A percentile compares a stretch with the other conserved stretches of the same genome.
phyloP scores from a whole-genome alignment of 495 filamentous ascomycete species.

The Xylaria scruposa region DNA sequence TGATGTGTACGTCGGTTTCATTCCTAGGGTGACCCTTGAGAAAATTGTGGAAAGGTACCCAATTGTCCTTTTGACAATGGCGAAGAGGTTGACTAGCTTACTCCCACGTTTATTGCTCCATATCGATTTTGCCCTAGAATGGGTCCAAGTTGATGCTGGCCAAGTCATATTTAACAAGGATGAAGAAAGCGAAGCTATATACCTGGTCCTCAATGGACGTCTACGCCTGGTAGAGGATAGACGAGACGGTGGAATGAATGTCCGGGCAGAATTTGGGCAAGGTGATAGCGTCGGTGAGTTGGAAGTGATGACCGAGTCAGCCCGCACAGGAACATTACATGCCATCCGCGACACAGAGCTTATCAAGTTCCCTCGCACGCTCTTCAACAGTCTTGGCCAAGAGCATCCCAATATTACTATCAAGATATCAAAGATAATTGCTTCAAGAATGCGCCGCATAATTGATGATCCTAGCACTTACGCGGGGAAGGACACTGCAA shows the following conservation, averaged over 20 bases:
- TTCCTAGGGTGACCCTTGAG: conserved; percentile 85
- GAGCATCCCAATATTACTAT: conserved; percentile 99
- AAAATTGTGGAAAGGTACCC: conserved; percentile 91
- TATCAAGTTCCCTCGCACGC: conserved; percentile 91
- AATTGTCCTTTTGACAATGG: conserved; percentile 91
- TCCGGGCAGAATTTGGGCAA: conserved; percentile 92
- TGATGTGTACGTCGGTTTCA: conserved; percentile 96
- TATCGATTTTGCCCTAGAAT: conserved; percentile 97
- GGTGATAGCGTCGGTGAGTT: conserved; percentile 97
- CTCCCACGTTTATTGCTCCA: conserved; percentile 92
- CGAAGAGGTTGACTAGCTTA: conserved; percentile 87
- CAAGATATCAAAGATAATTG: conserved; percentile 98
- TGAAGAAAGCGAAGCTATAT: conserved; percentile 97
- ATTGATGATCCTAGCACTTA: conserved; percentile 73
- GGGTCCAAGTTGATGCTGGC: conserved; percentile 94
- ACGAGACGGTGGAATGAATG: conserved; percentile 80
- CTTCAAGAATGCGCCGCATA: conserved; percentile 87
- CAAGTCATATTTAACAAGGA: conserved; percentile 93
- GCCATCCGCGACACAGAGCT: conserved; percentile 97
- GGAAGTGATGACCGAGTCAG: conserved; percentile 95
- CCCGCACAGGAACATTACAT: conserved; percentile 85
- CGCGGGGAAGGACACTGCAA: conserved; percentile 51
- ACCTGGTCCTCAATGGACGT: conserved; percentile 94
- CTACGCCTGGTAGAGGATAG: conserved; percentile 80
- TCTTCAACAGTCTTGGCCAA: conserved; percentile 96